Base-by-base conservation (phyloP, 2,329 filamentous ascomycete genomes). In the Stachybotrys elegans region DNA sequence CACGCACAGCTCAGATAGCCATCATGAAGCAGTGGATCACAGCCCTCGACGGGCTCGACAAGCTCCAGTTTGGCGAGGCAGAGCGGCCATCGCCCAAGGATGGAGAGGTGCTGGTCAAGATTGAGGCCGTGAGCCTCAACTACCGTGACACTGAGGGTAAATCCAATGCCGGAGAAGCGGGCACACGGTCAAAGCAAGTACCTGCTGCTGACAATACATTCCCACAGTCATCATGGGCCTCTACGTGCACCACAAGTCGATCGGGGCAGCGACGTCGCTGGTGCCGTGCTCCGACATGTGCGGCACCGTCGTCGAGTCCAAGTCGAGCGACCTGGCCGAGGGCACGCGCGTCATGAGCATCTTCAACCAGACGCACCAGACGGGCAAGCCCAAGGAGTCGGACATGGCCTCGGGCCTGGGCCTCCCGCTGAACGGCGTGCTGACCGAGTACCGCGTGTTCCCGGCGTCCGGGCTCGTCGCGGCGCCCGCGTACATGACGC, bases 271-370 rank as follows among this genome's bases (percentile, higher is more conserved):
- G 42, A 43, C 62, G 43, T 47, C 69, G 44, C 54, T 86, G 12
- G 78, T 87, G 2, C 82, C 83, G 2, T 83, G 79, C 61, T 84
- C 81, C 19, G 84, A 88, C 61, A 85, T 84, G 72, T 84, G 81
- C 62, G 84, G 84, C 36, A 70, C 71, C 8, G 68, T 88, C 37
- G 65, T 77, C 3, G 67, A 64, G n/a, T 65, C 69, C 9, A 57
- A 62, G 3, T 64, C 66, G 6, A 37, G 49, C 5, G 52, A 55
- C 25, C 78, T 78, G 67, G 68, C 71, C 43, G 62, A 67, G 14
- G 83, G 83, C 46, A 78, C 85, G 45, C 77, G 81, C n/a, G 83
- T 88, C 31, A 71, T 85, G 44, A 76, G 76, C 17, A 84, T 78
- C 42, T 88, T 86, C 62, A 75, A 75, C 52, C 73, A 78, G 58